Percentiles rank a stretch among this genome's conserved stretches.
Conservation (phyloP, 2,329 filamentous ascomycete species). For the Neofusicoccum laricinum region DNA sequence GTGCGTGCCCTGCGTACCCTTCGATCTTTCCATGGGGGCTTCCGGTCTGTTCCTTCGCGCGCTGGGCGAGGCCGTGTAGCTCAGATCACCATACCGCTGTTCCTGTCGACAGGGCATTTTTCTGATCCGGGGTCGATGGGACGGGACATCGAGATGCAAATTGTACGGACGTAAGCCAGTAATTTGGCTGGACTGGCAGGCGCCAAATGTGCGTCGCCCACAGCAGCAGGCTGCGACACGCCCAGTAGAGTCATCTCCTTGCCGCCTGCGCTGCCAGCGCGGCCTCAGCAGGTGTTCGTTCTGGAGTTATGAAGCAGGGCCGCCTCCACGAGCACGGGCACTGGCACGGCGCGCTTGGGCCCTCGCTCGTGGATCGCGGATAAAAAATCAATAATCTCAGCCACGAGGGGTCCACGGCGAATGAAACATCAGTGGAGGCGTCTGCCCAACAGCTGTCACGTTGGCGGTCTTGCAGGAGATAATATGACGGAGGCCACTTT, state of each 20-base stretch:
- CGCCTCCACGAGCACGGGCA: neutral
- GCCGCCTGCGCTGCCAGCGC: neutral
- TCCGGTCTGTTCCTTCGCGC: neutral
- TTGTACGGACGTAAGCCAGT: neutral
- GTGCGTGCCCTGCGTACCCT: neutral
- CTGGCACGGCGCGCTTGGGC: neutral
- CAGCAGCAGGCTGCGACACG: neutral
- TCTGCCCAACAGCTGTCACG: neutral
- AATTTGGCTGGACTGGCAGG: neutral
- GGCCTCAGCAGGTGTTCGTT: neutral
- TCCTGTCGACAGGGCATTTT: neutral
- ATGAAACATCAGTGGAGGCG: constrained; percentile 6
- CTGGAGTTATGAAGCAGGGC: constrained; percentile 6
- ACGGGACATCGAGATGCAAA: neutral
- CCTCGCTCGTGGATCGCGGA: constrained; percentile 8
- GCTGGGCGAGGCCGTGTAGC: neutral
- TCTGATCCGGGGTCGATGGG: neutral
- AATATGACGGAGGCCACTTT: neutral
- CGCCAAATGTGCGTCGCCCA: neutral
- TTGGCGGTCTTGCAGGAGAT: neutral
- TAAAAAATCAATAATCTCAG: constrained; percentile 6
- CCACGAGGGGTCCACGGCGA: constrained; percentile 5
- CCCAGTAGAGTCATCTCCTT: neutral
- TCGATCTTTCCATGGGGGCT: neutral
- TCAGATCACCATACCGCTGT: constrained; percentile 7